A percentile compares a stretch with the other conserved stretches of the same genome.
These are phyloP conservation scores for Heliamphora exappendiculata DNA, from an alignment of 148 eudicot genomes.

Conservation along the genomic window DNA sequence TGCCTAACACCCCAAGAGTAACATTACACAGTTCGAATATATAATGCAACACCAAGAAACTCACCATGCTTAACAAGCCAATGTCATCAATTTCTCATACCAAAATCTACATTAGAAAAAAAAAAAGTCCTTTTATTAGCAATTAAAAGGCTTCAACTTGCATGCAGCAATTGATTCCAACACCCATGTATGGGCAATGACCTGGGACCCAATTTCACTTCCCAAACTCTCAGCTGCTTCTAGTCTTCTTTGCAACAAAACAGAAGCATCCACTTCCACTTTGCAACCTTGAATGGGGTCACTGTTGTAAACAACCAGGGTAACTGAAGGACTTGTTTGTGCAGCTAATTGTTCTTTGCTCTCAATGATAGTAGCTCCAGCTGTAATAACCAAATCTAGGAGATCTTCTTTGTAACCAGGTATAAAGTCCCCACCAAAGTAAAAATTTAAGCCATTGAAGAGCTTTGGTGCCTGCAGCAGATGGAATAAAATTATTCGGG, in stretches of 20 bases:
- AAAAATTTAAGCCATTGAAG: slow-evolving; percentile 50
- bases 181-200: slow-evolving; percentile 70
- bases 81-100: neutral
- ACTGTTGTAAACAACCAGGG: slow-evolving; percentile 48
- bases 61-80: neutral
- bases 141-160: slow-evolving; percentile 30
- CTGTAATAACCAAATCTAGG: slow-evolving; percentile 44
- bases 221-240: slow-evolving; percentile 41
- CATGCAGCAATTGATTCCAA: slow-evolving; percentile 76
- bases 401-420: slow-evolving; percentile 51
- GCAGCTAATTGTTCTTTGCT: slow-evolving; percentile 32
- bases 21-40: neutral
- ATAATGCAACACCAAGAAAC: neutral
- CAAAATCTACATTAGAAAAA: neutral
- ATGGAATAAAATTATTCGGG: neutral
- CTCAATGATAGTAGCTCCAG: slow-evolving; percentile 57
- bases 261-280: slow-evolving; percentile 14
- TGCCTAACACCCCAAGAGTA: too few relatives aligned
- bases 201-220: slow-evolving; percentile 30
- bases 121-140: neutral
- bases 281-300: slow-evolving; percentile 21
- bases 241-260: slow-evolving; percentile 26
- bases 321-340: slow-evolving; percentile 9
- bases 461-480: slow-evolving; percentile 63
- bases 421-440: slow-evolving; percentile 57